A percentile compares a stretch with the other conserved stretches of the same genome.
phyloP scores from a whole-genome alignment of 2,329 filamentous ascomycete genomes.

The Colletotrichum lentis region DNA sequence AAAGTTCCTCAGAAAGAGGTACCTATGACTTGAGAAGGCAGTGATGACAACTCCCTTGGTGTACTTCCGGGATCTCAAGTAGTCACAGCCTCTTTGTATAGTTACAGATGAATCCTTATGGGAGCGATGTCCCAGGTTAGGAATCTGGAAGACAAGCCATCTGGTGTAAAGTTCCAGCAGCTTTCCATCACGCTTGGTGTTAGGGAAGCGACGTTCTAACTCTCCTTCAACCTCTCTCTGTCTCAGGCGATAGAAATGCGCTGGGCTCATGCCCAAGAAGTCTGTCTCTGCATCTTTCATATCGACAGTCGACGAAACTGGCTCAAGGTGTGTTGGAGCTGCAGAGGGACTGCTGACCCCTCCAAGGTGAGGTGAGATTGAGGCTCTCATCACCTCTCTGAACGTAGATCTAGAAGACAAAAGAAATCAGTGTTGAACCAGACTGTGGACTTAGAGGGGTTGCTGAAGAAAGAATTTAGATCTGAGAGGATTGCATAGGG shows the following conservation, averaged over 20 bases:
- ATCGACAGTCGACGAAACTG: background rate
- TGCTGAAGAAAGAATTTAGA: background rate
- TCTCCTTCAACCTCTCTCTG: constrained; percentile 16
- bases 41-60: constrained; percentile 35
- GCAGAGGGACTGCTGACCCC: too few species aligned
- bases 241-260: background rate
- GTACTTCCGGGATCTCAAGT: constrained; percentile 30
- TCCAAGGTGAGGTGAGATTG: background rate
- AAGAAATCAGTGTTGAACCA: too few species aligned
- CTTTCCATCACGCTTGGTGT: constrained; percentile 8
- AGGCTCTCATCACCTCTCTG: background rate
- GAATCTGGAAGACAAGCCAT: constrained; percentile 24
- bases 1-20: background rate
- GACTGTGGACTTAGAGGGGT: background rate
- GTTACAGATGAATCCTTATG: constrained; percentile 2
- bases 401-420: background rate
- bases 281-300: background rate
- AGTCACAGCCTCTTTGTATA: constrained; percentile 38
- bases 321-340: background rate
- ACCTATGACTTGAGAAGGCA: constrained; percentile 38
- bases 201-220: background rate
- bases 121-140: constrained; percentile 1
- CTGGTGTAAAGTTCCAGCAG: constrained; percentile 26
- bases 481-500: background rate
- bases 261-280: background rate